A percentile compares a stretch with the other conserved stretches of the same genome.
These are phyloP conservation scores for Scheffersomyces parashehatae DNA, from an alignment of 1,139 yeast genomes.

Conservation along the genomic window DNA sequence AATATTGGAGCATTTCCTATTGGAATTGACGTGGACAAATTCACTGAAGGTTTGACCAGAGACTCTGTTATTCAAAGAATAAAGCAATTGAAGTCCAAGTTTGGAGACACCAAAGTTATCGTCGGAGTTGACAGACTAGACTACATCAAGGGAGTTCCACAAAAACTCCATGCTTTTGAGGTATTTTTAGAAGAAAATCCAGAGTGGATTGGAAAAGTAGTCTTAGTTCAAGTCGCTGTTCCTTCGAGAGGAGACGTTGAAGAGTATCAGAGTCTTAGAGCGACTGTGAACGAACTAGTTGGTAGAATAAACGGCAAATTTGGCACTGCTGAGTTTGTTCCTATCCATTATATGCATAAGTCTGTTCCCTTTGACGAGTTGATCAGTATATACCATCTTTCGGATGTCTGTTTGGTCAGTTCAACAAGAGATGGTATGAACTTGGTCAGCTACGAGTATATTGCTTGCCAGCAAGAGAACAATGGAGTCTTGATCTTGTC, in stretches of 20 bases:
- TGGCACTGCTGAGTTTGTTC: constrained; percentile 97
- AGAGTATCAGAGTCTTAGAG: constrained; percentile 91
- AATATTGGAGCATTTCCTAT: constrained; percentile 97
- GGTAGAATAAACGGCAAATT: constrained; percentile 96
- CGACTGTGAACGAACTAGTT: constrained; percentile 92
- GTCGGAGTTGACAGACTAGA: constrained; percentile 96
- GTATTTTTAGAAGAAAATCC: constrained; percentile 91
- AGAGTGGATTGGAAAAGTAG: constrained; percentile 97
- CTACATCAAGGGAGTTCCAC: constrained; percentile 97
- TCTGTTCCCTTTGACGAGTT: constrained; percentile 89
- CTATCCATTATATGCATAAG: constrained; percentile 94
- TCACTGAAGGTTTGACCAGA: constrained; percentile 73
- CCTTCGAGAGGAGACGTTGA: constrained; percentile 98
- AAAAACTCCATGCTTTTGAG: constrained; percentile 93
- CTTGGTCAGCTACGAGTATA: constrained; percentile 91
- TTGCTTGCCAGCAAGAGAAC: constrained; percentile 88
- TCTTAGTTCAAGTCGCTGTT: constrained; percentile 94
- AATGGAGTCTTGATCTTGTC: constrained; percentile 85
- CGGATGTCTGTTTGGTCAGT: constrained; percentile 90
- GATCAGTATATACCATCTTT: constrained; percentile 77
- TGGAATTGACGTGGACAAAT: constrained; percentile 94
- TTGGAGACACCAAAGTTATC: constrained; percentile 74
- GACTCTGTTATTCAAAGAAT: constrained; percentile 67
- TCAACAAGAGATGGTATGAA: constrained; percentile 99
- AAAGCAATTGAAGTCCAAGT: constrained; percentile 58